Base-by-base conservation (phyloP, 169 alveolate genomes). In the Eimeria praecox region DNA sequence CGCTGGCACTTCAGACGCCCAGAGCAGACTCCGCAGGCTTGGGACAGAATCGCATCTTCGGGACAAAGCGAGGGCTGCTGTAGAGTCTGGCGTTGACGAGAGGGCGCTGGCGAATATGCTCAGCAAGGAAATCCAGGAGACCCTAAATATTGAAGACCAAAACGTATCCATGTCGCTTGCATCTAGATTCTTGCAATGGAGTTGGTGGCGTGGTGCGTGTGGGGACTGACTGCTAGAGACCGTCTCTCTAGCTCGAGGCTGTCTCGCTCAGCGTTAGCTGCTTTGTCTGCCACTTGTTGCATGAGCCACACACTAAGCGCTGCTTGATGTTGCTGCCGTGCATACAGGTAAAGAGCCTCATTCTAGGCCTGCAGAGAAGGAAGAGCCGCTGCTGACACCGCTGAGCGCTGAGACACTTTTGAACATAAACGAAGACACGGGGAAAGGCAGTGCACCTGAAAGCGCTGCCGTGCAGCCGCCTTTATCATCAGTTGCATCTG, bases 121-220 rank as follows among this genome's bases (percentile, higher is more conserved):
- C 54, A 92, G 95, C 92, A 77, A 44, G 52, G 95, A 92, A 59
- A 77, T 92, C 16, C 88, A 75, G 95, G 95, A 92, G n/a, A 92
- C 95, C 18, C 71, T 92, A 5, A 56, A 82, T 69, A 77, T 92
- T 35, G 83, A 59, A 2, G 95, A 92, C 38, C 69, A 78, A 14
- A 62, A 16, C 62, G 64, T 92, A 35, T 82, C 95, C 42, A 18
- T 52, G n/a, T 66, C 73, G 3, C 85, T 92, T 24, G 95, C 95
- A 0, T 38, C 82, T 1, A 92, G 77, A 62, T 88, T 83, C 42
- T 56, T 92, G 40, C 40, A 62, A 16, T 87, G 93, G 93, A 62
- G 93, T 30, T 87, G 93, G 93, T 87, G 93, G 93, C 73, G 82
- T 87, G 93, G 93, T 87, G 33, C 38, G 92, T 85, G 35, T 52